Conservation (phyloP, 2,329 filamentous ascomycete species). For the Didymellaceae sp. region DNA sequence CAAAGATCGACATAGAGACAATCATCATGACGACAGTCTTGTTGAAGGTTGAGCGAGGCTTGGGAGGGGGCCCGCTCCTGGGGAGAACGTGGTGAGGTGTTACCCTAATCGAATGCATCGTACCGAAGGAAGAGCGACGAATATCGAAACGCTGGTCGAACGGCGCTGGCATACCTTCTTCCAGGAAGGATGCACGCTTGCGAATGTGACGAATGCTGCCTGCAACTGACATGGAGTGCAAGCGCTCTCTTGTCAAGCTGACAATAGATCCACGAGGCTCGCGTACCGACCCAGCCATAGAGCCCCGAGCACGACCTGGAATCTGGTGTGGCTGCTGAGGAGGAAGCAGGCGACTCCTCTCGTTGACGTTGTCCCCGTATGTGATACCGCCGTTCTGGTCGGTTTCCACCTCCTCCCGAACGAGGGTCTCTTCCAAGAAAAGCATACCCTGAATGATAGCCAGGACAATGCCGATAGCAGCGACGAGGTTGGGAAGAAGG, state of each 20-base stretch:
- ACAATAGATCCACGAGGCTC: conserved; percentile 33
- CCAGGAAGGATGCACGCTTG: conserved; percentile 46
- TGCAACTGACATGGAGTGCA: conserved; percentile 39
- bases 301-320: conserved; percentile 41
- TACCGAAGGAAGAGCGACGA: conserved; percentile 46
- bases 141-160: conserved; percentile 45
- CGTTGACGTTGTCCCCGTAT: conserved; percentile 73
- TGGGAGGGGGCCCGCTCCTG: conserved; percentile 21
- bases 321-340: conserved; percentile 55
- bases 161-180: conserved; percentile 44
- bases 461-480: conserved; percentile 74
- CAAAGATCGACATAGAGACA: conserved; percentile 83
- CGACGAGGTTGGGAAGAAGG: conserved; percentile 86
- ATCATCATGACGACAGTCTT: conserved; percentile 76
- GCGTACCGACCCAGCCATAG: conserved; percentile 33
- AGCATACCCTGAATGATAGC: conserved; percentile 82
- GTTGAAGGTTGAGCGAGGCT: conserved; percentile 58
- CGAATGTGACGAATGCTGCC: conserved; percentile 43
- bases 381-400: conserved; percentile 53
- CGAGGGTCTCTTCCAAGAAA: conserved; percentile 77
- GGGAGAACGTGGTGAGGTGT: conserved; percentile 36
- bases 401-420: conserved; percentile 40
- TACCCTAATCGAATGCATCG: conserved; percentile 46
- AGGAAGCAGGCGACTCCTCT: conserved; percentile 66
- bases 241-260: conserved; percentile 32